Evolutionary conservation across 345 rosid genomes (phyloP), one percentile per base, ranked within the genome.

Genomic region (Geranium rotundifolium): DNA sequence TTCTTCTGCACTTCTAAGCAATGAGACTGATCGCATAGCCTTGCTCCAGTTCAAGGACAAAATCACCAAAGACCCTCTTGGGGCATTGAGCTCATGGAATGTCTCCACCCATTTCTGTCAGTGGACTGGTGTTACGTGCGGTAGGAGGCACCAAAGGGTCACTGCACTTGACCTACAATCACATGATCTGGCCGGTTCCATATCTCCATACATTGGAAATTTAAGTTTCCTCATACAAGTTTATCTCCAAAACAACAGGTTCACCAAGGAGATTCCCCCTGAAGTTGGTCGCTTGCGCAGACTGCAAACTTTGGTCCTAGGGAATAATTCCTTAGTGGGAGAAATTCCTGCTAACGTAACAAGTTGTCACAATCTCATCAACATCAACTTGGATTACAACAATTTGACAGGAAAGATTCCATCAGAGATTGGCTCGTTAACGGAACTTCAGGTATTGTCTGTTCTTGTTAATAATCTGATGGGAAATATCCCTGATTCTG

Each of bases 251-350:
- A 1, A 4, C 20, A 31, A 67, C 1, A 54, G 9, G 9, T 67
- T 60, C 1, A 1, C 0, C 20, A 27, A 18, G 3, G 70, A 16
- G 14, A 60, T 67, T 0, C 64, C 64, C 5, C 3, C 12, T 2
- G 64, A 67, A 54, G 60, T 67, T 0, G 7, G 37, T 18, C 58
- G 0, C 4, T 29, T 67, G 65, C 31, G 0, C 0, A 55, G 41
- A 4, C 54, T 67, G 18, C 14, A 3, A 5, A 1, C 0, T 1
- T 4, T n/a, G 1, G 0, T 0, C 0, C 6, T 67, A 2, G 0
- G 0, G 7, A 30, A 60, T 9, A 60, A 30, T 61, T 67, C 17
- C 7, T 23, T 60, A 0, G 0, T 0, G 0, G 70, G 70, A 0
- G 29, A 16, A 4, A 50, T 60, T 14, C 70, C 70, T 1, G 54